A percentile compares a stretch with the other conserved stretches of the same genome.
Evolutionary conservation across 2,329 filamentous ascomycete species (phyloP).

Genomic region (Hypoxylon sp.): DNA sequence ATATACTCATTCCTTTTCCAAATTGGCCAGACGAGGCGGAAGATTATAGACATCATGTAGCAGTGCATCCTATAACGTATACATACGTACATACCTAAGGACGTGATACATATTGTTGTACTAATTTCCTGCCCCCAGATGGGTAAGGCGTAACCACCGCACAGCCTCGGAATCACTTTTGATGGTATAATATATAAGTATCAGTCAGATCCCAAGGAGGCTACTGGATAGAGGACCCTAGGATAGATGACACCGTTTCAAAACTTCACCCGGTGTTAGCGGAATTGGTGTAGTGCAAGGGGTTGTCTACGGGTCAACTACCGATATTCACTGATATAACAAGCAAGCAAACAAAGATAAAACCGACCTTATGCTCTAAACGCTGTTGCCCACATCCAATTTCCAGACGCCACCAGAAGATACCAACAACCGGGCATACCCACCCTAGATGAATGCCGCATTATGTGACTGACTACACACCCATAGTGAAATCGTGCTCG

Average conservation of each 20-base stretch:
- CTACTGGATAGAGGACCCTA: neutral
- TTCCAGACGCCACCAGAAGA: constrained; percentile 40
- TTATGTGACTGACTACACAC: constrained; percentile 69
- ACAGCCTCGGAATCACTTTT: too few relatives aligned
- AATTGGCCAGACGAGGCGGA: neutral
- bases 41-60: neutral
- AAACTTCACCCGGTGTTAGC: neutral
- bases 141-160: neutral
- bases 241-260: neutral
- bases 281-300: constrained; percentile 6
- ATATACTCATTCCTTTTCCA: neutral
- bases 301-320: constrained; percentile 19
- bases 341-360: constrained; percentile 19
- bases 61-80: neutral
- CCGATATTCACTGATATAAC: constrained; percentile 36
- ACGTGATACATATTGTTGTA: neutral
- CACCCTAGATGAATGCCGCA: constrained; percentile 25
- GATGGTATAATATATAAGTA: neutral
- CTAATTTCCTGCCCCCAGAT: neutral
- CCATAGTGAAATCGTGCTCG: constrained; percentile 98
- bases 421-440: constrained; percentile 44
- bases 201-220: neutral
- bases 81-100: too few relatives aligned
- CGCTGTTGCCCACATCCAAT: constrained; percentile 43
- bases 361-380: constrained; percentile 39